phyloP scores from a whole-genome alignment of 2,329 filamentous ascomycete genomes.

The Aspergillus phoenicis region DNA sequence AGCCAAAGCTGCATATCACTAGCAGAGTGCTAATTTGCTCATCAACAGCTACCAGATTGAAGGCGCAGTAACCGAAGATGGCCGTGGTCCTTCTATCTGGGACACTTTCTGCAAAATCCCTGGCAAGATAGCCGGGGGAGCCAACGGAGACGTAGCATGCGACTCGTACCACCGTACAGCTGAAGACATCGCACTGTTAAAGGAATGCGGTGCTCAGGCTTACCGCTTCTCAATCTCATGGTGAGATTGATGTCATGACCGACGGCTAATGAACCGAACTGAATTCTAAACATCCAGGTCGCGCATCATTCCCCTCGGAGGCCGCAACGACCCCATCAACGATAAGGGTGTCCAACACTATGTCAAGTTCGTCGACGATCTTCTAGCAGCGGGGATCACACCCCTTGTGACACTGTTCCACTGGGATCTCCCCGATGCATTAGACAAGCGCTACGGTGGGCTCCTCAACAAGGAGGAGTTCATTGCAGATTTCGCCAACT shows the following conservation, averaged over 20 bases:
- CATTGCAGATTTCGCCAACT: conserved; percentile 76
- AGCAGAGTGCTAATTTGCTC: neutral
- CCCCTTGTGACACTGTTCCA: conserved; percentile 85
- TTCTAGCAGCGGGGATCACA: conserved; percentile 73
- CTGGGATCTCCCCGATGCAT: conserved; percentile 80
- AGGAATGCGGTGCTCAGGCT: conserved; percentile 69
- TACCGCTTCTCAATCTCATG: conserved; percentile 87
- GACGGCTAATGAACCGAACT: neutral
- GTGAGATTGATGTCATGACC: conserved; percentile 30
- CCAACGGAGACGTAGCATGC: conserved; percentile 75
- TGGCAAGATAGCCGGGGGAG: conserved; percentile 79
- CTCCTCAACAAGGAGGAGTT: conserved; percentile 81
- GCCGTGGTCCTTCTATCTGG: conserved; percentile 82
- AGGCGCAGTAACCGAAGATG: conserved; percentile 72
- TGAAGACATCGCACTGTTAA: conserved; percentile 77
- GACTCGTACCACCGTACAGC: conserved; percentile 81
- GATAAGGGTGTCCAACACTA: conserved; percentile 77
- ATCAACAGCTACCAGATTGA: conserved; percentile 80
- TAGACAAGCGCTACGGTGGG: conserved; percentile 80
- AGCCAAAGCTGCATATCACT: neutral
- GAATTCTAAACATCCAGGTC: conserved; percentile 44
- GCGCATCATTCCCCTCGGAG: conserved; percentile 82
- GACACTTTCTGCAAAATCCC: conserved; percentile 81
- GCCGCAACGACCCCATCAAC: conserved; percentile 79
- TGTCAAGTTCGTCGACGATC: conserved; percentile 74